Base-by-base conservation (phyloP, 768 basidiomycete species). In the Collybia mongolica region DNA sequence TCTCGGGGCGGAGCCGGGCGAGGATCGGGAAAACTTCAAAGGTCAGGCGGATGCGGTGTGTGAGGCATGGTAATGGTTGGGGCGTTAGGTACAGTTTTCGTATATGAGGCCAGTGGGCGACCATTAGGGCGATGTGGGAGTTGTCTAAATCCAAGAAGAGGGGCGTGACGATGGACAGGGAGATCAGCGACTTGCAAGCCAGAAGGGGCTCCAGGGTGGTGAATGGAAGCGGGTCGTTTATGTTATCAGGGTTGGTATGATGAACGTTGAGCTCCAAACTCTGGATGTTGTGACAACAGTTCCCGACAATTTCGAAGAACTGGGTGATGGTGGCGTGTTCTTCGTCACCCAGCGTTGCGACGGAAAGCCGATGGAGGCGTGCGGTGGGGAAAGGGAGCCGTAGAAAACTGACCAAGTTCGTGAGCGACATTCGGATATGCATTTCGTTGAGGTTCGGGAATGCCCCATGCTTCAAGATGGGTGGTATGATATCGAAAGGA, bases 381-480 rank as follows among this genome's bases (percentile, higher is more conserved):
- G 44, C 39, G 14, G 54, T 42, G 12, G 54, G 54, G 28, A 56
- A 49, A 14, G 48, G 39, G 5, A 47, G 39, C 26, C 46, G 51
- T n/a, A 56, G 35, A 22, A 49, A 49, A 1, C n/a, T 45, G 6
- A 29, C 23, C 22, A 52, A 36, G 23, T 49, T 52, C 48, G 44
- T 42, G 20, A 52, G 51, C 42, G 49, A 41, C 6, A 51, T 48
- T 36, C 38, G 45, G 15, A 56, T 28, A 15, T 44, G n/a, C 23
- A 56, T 49, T 19, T 39, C 44, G 20, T 6, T 44, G 29, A 55
- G 36, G 39, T 35, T 44, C 15, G 54, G 54, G 32, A 55, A 55
- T 5, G 46, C 41, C 20, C 54, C 54, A 17, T 23, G 20, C 15
- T 49, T 41, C 6, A 55, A 19, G 5, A 49, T 41, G 8, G 54